Evolutionary conservation across 441 rosid species (phyloP), one percentile per base, ranked within the genome.

Genomic region (Adansonia madagascariensis): DNA sequence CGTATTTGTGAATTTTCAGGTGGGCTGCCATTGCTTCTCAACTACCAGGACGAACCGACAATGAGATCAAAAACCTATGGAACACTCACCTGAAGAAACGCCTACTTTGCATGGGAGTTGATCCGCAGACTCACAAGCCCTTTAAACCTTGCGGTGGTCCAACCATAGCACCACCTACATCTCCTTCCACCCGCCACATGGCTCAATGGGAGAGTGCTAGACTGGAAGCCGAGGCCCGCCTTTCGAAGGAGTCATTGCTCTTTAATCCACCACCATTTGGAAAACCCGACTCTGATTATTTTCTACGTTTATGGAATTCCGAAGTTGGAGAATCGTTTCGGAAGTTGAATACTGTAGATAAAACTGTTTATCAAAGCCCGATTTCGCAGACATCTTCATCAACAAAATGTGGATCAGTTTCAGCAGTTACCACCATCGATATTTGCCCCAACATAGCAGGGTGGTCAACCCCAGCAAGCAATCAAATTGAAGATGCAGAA

Each of bases 111-210:
- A 81, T 85, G 89, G 95, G 95, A 43, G 88, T 95, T 49, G 93
- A 93, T 75, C 97, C 96, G 1, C 90, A 75, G 71, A 93, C 96
- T 3, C 99, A 95, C 64, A 88, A 90, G 83, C 96, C 98, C 3
- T 78, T 92, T 17, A 43, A 81, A 24, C 78, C 84, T 6, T 57
- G 74, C 47, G 0, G 41, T 35, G 87, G 89, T 2, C 43, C 84
- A 39, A 64, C 66, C 27, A 76, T 66, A 49, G 85, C 83, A 53
- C 76, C 88, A 14, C 88, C 92, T 2, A 78, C 86, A 7, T 82
- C 91, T 10, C 86, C 90, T 0, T 75, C 84, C 52, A 89, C 95
- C 3, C 89, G 92, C 9, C 92, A 91, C 80, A 91, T 89, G 92
- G 84, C 90, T 61, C 92, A 88, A 20, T 89, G 95, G 95, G 95